Evolutionary conservation across 129 eudicot species (phyloP).

Genomic region (Arctium lappa): DNA sequence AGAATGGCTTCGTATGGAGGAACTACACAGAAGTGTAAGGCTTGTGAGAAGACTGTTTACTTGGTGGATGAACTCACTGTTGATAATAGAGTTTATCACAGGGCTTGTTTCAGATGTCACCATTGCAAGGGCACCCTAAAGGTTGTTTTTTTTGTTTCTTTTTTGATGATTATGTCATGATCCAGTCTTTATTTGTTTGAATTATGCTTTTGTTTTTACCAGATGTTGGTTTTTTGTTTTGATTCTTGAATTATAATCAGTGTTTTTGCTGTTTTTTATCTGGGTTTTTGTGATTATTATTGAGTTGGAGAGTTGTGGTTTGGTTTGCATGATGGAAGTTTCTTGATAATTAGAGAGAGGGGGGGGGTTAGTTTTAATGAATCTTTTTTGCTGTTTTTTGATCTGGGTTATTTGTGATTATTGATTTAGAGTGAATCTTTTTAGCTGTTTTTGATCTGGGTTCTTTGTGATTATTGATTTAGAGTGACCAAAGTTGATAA

Average conservation of each 20-base stretch:
- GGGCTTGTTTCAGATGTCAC: slow-evolving; percentile 92
- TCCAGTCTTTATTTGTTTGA: slow-evolving; percentile 8
- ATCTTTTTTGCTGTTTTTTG: background rate
- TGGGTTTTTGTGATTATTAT: background rate
- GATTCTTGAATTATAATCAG: background rate
- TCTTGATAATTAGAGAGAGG: background rate
- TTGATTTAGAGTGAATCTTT: background rate
- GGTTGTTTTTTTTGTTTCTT: slow-evolving; percentile 37
- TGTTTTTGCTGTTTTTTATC: background rate
- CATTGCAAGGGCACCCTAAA: slow-evolving; percentile 98
- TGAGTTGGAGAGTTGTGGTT: background rate
- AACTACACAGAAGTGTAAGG: slow-evolving; percentile 92
- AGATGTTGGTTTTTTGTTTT: slow-evolving; percentile 2
- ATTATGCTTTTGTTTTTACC: background rate
- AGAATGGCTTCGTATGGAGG: slow-evolving; percentile 70
- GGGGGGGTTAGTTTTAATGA: background rate
- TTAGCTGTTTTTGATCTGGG: slow-evolving; percentile 15
- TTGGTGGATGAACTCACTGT: slow-evolving; percentile 90
- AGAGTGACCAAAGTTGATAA: no score
- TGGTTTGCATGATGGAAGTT: background rate
- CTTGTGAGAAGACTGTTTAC: slow-evolving; percentile 95
- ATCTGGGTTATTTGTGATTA: slow-evolving; percentile 18
- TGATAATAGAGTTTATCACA: slow-evolving; percentile 81
- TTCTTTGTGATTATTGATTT: slow-evolving; percentile 6
- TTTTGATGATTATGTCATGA: background rate